A percentile compares a stretch with the other conserved stretches of the same genome.
Evolutionary conservation across 2,329 filamentous ascomycete genomes (phyloP).

Genomic region (Dissoconium aciculare): DNA sequence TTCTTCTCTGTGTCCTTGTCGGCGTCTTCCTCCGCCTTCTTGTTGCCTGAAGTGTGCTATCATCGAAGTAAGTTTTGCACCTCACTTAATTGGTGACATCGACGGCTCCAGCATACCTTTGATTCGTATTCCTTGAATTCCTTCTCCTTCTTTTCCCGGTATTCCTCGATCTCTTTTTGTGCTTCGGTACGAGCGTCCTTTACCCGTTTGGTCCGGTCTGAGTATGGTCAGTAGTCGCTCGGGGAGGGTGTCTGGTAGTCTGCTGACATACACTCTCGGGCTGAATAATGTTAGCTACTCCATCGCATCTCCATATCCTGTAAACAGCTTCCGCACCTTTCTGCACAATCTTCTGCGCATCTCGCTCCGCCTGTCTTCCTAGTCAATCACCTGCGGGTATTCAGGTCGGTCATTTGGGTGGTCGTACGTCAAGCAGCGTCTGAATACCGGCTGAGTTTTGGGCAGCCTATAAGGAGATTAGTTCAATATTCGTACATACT

Average conservation of each 20-base stretch:
- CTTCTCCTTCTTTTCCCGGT: constrained; percentile 75
- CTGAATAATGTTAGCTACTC: constrained; percentile 30
- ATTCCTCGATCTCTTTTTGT: constrained; percentile 93
- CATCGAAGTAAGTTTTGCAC: constrained; percentile 2
- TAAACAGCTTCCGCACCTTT: constrained; percentile 50
- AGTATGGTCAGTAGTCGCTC: constrained; percentile 8
- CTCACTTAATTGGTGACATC: not conserved
- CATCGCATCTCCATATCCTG: constrained; percentile 10
- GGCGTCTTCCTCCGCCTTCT: constrained; percentile 54
- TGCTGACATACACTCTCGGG: constrained; percentile 62
- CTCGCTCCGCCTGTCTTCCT: constrained; percentile 66
- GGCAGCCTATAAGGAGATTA: constrained; percentile 51
- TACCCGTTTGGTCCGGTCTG: constrained; percentile 89
- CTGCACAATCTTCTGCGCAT: constrained; percentile 98
- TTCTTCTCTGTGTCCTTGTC: constrained; percentile 66
- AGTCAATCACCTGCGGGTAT: constrained; percentile 23
- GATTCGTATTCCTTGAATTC: constrained; percentile 93
- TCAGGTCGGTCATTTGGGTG: constrained; percentile 1
- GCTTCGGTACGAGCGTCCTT: constrained; percentile 93
- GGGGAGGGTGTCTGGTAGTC: constrained; percentile 5
- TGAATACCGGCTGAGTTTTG: constrained; percentile 98
- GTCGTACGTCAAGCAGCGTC: constrained; percentile 87
- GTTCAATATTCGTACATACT: not conserved
- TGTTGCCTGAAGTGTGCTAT: constrained; percentile 85
- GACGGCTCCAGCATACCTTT: constrained; percentile 36